phyloP scores from a whole-genome alignment of 2,329 filamentous ascomycete genomes.

The Fusarium sp. region DNA sequence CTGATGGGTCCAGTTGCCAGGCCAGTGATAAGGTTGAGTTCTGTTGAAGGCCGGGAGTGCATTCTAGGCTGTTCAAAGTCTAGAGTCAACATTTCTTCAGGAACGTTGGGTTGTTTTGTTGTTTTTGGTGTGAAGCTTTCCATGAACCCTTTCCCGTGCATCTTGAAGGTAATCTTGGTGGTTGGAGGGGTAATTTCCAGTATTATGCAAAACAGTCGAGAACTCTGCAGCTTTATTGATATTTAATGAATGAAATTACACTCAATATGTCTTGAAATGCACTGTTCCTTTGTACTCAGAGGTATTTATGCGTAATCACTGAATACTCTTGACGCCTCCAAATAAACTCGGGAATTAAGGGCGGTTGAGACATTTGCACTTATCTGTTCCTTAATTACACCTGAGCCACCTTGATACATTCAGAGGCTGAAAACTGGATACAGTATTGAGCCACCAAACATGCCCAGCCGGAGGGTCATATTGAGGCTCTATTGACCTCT shows the following conservation, averaged over 20 bases:
- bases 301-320: no score
- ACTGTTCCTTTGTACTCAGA: no score
- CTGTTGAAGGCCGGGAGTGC: neutral
- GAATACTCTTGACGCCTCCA: no score
- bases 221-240: no score
- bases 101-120: slow-evolving; percentile 2
- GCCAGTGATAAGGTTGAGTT: slow-evolving; percentile 1
- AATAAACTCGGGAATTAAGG: no score
- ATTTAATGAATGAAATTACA: no score
- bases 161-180: neutral
- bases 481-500: neutral
- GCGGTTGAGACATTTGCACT: no score
- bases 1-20: neutral
- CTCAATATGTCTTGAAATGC: no score
- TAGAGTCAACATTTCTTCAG: slow-evolving; percentile 25
- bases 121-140: slow-evolving; percentile 22
- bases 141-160: neutral
- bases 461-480: neutral
- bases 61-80: neutral
- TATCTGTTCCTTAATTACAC: no score
- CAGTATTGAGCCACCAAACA: no score
- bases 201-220: neutral
- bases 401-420: no score
- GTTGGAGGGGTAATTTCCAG: neutral
- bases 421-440: no score